Base-by-base conservation (phyloP, 140 eudicot genomes). In the Flaveria floridana region DNA sequence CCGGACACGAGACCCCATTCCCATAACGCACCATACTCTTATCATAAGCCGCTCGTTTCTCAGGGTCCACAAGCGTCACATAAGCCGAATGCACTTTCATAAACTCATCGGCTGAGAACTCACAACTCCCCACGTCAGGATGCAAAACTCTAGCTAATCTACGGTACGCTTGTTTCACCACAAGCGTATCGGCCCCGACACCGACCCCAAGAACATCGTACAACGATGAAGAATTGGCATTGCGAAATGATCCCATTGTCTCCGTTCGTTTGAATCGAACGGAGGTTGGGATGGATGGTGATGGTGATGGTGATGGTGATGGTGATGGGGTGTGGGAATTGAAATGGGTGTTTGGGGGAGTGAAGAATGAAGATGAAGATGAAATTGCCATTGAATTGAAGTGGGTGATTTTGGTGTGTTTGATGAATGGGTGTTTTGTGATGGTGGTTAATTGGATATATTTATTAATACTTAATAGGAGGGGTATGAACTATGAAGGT, bases 131-230 rank as follows among this genome's bases (percentile, higher is more conserved):
- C 19, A 79, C 97, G 65, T 91, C 97, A 3, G 92, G 95, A 65
- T 91, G 97, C 63, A 80, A 65, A 5, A 77, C 81, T 63, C 92
- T 81, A 1, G 95, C 95, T 13, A 90, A 76, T 52, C 57, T 85
- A 26, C 91, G 37, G 76, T 90, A 90, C 8, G 96, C 96, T 14
- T 87, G 23, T 53, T 90, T 90, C 61, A 90, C 83, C 73, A 84
- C 91, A 3, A 46, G 68, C 7, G 41, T 11, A 52, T 86, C 73
- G 9, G 96, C 95, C 11, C 89, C 84, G 7, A 78, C 46, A 12
- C 42, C 80, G 26, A 88, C 69, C 4, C 95, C 97, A 0, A 90
- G 83, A 50, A 90, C 80, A 0, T 90, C 86, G 82, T 90, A 90
- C 30, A 84, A 62, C 14, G 96, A 83, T 4, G 84, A 76, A 48